Percentiles rank a stretch among this genome's conserved stretches.
Evolutionary conservation across 2,329 filamentous ascomycete genomes (phyloP).

Genomic region (Peltaster fructicola): DNA sequence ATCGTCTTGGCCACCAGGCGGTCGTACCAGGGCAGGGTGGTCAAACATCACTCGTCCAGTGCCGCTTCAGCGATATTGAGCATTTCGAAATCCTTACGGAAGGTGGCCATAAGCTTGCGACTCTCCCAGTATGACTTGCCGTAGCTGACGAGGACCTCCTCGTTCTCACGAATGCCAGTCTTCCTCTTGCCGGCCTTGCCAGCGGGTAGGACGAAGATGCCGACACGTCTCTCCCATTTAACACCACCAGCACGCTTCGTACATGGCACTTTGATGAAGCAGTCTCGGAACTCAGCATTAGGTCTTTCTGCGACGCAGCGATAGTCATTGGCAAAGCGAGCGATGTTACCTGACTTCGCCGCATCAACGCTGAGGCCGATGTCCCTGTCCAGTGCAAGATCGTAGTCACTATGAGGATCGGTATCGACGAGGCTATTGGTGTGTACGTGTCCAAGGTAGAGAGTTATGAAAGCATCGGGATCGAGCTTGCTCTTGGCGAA

Average conservation of each 20-base stretch:
- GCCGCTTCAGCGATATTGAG: slow-evolving; percentile 11
- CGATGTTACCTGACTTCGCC: slow-evolving; percentile 31
- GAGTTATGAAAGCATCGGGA: slow-evolving; percentile 30
- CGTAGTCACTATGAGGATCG: slow-evolving; percentile 31
- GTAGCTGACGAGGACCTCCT: slow-evolving; percentile 37
- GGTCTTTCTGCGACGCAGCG: slow-evolving; percentile 26
- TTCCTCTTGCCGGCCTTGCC: slow-evolving; percentile 31
- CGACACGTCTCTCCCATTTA: slow-evolving; percentile 29
- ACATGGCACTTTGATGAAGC: slow-evolving; percentile 21
- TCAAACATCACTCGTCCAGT: slow-evolving; percentile 9
- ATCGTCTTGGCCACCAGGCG: too few relatives aligned
- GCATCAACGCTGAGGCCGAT: slow-evolving; percentile 32
- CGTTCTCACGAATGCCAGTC: slow-evolving; percentile 28
- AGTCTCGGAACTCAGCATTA: slow-evolving; percentile 22
- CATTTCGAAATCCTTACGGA: slow-evolving; percentile 14
- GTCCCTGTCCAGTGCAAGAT: slow-evolving; percentile 33
- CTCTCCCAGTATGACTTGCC: slow-evolving; percentile 26
- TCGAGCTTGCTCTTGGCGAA: slow-evolving; percentile 27
- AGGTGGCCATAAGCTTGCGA: slow-evolving; percentile 10
- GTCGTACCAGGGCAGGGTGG: too few relatives aligned
- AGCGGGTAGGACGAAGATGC: slow-evolving; percentile 31
- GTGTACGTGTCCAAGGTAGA: slow-evolving; percentile 33
- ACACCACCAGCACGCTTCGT: slow-evolving; percentile 19
- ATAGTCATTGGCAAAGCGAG: slow-evolving; percentile 37
- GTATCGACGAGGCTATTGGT: slow-evolving; percentile 24